Evolutionary conservation across 257 asterid genomes (phyloP), one percentile per base, ranked within the genome.

Genomic region (Gardenia jasminoides): DNA sequence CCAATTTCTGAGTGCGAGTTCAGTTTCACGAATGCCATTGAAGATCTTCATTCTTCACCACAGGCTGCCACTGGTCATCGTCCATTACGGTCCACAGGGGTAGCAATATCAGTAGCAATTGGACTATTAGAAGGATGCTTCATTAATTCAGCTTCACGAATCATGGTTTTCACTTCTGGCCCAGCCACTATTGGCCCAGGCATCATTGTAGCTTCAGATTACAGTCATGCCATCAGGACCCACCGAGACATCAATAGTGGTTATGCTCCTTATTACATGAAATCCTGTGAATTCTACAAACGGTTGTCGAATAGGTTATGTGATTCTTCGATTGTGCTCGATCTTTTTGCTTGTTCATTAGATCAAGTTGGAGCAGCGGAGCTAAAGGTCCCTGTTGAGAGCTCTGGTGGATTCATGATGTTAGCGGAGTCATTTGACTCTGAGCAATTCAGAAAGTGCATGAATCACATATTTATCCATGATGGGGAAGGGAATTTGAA

Each of bases 331-430:
- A 85, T 93, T 82, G 80, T 90, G 85, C 98, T 95, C 66, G 99
- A 95, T 86, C 91, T 95, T 28, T 95, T 95, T 79, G 99, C 97
- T 75, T 95, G 99, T 85, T 91, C 99, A 67, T 85, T 95, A 83
- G 99, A 95, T 82, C 99, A 95, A 89, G 92, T 95, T 58, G 99
- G 99, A 80, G 98, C 97, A 70, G 97, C 96, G 12, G 99, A 95
- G 82, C 80, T 95, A 70, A 90, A 87, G 87, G 66, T 66, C 50
- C 89, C 94, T 6, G 93, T 95, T 75, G 97, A 92, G 84, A 83
- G 76, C 52, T 92, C 99, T 15, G 95, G 96, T 12, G 99, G 99
- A 28, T 88, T 92, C 85, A 90, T 95, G 94, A 92, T 93, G 87
- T 77, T 93, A 74, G 91, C 89, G 66, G 99, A 95, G 83, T 90